Evolutionary conservation across 2,329 filamentous ascomycete species (phyloP).

Genomic region (Colletotrichum filicis): DNA sequence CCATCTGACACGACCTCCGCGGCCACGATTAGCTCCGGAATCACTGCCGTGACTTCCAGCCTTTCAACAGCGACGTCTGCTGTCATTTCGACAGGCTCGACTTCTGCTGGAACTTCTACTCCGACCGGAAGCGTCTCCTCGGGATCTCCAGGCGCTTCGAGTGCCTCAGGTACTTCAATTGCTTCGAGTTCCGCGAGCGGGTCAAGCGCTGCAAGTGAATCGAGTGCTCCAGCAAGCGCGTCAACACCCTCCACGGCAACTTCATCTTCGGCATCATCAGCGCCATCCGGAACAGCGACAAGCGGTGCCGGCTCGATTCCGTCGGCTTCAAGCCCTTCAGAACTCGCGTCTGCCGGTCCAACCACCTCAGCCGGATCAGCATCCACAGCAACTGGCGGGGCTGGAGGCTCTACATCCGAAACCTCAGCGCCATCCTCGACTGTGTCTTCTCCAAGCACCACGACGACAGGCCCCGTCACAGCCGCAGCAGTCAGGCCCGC

Average conservation of each 20-base stretch:
- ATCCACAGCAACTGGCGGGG: neutral
- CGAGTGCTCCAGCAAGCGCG: neutral
- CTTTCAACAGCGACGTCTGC: neutral
- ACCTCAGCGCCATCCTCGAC: neutral
- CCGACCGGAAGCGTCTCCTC: neutral
- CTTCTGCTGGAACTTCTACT: neutral
- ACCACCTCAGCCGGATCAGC: neutral
- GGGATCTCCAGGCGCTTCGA: neutral
- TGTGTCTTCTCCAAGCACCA: constrained; percentile 1
- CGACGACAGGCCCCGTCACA: constrained; percentile 1
- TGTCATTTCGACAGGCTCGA: neutral
- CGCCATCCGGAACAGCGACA: neutral
- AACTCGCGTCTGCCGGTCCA: neutral
- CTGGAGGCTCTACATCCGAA: neutral
- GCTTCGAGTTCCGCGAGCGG: neutral
- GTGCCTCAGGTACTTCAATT: too few relatives aligned
- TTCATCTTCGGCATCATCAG: neutral
- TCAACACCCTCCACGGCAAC: neutral
- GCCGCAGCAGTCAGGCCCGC: neutral
- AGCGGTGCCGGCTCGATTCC: neutral
- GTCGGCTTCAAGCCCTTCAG: neutral
- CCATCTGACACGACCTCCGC: neutral
- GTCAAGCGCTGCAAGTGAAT: neutral
- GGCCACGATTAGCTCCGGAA: neutral
- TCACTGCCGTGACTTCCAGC: neutral